Evolutionary conservation across 164 flowering plant genomes (phyloP).

Genomic region (Vitis cinerea): DNA sequence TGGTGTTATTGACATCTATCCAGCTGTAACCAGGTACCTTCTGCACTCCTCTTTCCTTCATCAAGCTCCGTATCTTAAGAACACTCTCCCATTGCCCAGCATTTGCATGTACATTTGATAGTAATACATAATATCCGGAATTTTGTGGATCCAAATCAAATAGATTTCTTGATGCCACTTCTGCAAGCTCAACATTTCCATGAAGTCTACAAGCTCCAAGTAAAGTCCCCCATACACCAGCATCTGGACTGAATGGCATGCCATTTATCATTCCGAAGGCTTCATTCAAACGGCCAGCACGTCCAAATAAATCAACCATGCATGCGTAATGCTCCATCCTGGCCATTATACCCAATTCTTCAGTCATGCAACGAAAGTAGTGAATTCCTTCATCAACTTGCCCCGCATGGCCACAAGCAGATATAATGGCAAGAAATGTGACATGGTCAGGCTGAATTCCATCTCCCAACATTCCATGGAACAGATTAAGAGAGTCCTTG

Average conservation of each 20-base stretch:
- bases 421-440: slow-evolving; percentile 74
- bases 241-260: slow-evolving; percentile 80
- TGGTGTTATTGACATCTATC: slow-evolving; percentile 54
- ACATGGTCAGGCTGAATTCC: slow-evolving; percentile 77
- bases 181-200: slow-evolving; percentile 71
- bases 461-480: slow-evolving; percentile 48
- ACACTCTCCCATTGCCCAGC: slow-evolving; percentile 70
- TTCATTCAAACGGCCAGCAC: slow-evolving; percentile 64
- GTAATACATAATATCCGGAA: slow-evolving; percentile 70
- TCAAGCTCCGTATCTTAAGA: slow-evolving; percentile 46
- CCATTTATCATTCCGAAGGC: slow-evolving; percentile 51
- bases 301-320: slow-evolving; percentile 80
- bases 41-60: slow-evolving; percentile 70
- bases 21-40: slow-evolving; percentile 87
- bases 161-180: slow-evolving; percentile 58
- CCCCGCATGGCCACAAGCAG: slow-evolving; percentile 84
- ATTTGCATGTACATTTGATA: slow-evolving; percentile 69
- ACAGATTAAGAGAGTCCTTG: slow-evolving; percentile 44
- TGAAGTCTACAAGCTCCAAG: slow-evolving; percentile 78
- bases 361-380: slow-evolving; percentile 51
- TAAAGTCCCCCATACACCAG: slow-evolving; percentile 87
- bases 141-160: slow-evolving; percentile 70
- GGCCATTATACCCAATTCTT: slow-evolving; percentile 49
- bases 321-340: slow-evolving; percentile 87
- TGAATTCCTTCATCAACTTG: slow-evolving; percentile 58